These are phyloP conservation scores for Lodderomyces orthopsilosis DNA, from an alignment of 1,139 yeast species.

Conservation along the genomic window DNA sequence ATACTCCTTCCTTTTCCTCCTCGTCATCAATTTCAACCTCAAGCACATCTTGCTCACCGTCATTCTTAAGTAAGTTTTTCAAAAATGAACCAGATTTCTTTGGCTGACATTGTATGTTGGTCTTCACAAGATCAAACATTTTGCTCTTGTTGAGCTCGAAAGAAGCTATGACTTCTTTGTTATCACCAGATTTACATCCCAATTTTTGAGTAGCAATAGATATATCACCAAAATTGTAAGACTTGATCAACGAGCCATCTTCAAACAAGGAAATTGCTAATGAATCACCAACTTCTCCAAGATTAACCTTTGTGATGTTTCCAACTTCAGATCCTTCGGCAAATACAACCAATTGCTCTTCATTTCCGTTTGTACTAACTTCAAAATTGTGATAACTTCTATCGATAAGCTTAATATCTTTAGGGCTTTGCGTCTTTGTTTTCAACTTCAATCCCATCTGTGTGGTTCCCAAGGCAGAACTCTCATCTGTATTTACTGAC, in stretches of 20 bases:
- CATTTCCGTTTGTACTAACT: conserved; percentile 30
- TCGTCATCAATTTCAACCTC: conserved; percentile 9
- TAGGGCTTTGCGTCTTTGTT: conserved; percentile 53
- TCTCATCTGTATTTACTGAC: conserved; percentile 93
- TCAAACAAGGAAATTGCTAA: conserved; percentile 51
- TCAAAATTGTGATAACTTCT: conserved; percentile 42
- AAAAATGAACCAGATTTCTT: conserved; percentile 14
- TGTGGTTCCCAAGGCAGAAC: conserved; percentile 88
- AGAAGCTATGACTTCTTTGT: conserved; percentile 36
- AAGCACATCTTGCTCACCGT: conserved; percentile 15
- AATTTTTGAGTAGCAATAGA: conserved; percentile 41
- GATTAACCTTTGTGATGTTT: conserved; percentile 24
- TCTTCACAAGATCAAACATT: conserved; percentile 41
- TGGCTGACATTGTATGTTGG: conserved; percentile 40
- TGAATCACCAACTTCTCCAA: conserved; percentile 22
- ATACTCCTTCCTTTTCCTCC: conserved; percentile 15
- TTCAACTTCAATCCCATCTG: conserved; percentile 65
- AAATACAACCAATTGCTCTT: conserved; percentile 35
- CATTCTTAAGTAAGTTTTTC: conserved; percentile 11
- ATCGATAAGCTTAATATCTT: conserved; percentile 61
- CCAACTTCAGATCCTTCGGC: conserved; percentile 39
- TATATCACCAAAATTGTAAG: conserved; percentile 30
- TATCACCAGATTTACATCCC: conserved; percentile 37
- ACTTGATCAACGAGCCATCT: conserved; percentile 47
- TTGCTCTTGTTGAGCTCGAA: conserved; percentile 51